phyloP scores from a whole-genome alignment of 2,329 filamentous ascomycete species.

The Epichloe gansuensis region DNA sequence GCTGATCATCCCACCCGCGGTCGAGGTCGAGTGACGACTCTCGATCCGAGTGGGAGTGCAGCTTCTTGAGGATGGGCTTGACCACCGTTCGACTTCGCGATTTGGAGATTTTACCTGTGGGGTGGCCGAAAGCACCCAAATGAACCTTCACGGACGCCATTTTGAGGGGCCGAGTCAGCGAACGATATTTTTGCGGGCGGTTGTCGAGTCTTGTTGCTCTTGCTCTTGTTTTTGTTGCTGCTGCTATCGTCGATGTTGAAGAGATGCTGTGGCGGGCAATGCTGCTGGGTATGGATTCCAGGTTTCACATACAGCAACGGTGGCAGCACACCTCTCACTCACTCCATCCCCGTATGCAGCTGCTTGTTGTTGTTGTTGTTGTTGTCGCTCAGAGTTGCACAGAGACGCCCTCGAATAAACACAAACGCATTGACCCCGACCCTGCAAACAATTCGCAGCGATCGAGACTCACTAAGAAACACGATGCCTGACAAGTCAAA shows the following conservation, averaged over 20 bases:
- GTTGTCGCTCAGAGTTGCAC: slow-evolving; percentile 1
- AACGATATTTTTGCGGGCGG: neutral
- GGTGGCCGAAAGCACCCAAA: slow-evolving; percentile 7
- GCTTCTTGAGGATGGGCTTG: slow-evolving; percentile 52
- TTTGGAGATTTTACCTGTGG: slow-evolving; percentile 27
- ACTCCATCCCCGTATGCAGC: neutral
- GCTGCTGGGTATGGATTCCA: neutral
- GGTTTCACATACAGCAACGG: neutral
- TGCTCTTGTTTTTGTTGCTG: neutral
- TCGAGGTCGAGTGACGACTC: slow-evolving; percentile 48
- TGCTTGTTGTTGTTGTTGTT: neutral
- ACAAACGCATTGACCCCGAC: neutral
- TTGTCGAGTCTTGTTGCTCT: neutral
- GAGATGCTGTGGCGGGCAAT: neutral
- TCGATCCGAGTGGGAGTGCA: slow-evolving; percentile 40
- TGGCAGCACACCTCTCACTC: neutral
- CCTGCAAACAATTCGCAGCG: neutral
- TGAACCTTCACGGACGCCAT: slow-evolving; percentile 19
- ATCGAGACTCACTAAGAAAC: neutral
- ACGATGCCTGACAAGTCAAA: neutral
- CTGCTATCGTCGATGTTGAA: neutral
- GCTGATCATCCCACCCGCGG: slow-evolving; percentile 45
- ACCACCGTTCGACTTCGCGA: slow-evolving; percentile 35
- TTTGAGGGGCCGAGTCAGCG: slow-evolving; percentile 8
- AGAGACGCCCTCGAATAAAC: neutral